These are phyloP conservation scores for Wickerhamiella qilinensis DNA, from an alignment of 805 yeast species.

Conservation along the genomic window DNA sequence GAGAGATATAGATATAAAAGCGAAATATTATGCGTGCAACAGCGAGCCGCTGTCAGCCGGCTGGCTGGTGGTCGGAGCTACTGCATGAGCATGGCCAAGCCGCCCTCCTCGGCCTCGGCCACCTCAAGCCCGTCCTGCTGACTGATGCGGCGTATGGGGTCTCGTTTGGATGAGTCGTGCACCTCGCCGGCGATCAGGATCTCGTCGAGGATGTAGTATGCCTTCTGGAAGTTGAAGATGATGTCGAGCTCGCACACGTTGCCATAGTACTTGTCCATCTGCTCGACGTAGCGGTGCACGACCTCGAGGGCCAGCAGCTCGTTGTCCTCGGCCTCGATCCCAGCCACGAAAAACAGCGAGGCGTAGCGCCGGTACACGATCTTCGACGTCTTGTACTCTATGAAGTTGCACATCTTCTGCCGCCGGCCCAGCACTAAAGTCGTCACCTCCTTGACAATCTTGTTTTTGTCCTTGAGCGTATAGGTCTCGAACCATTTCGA, in stretches of 20 bases:
- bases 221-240: slow-evolving; percentile 87
- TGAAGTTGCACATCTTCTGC: slow-evolving; percentile 88
- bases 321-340: slow-evolving; percentile 69
- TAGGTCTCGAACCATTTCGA: slow-evolving; percentile 85
- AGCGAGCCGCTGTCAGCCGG: no score
- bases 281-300: slow-evolving; percentile 87
- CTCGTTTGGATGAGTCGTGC: slow-evolving; percentile 68
- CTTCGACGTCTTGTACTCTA: slow-evolving; percentile 73
- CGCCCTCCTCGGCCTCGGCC: slow-evolving; percentile 44
- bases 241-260: slow-evolving; percentile 95
- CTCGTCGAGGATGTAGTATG: slow-evolving; percentile 85
- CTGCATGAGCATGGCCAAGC: no score
- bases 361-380: slow-evolving; percentile 88
- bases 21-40: no score
- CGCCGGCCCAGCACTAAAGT: slow-evolving; percentile 72
- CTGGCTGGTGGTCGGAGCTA: no score
- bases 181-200: slow-evolving; percentile 75
- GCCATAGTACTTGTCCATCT: slow-evolving; percentile 90
- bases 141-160: slow-evolving; percentile 56
- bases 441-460: slow-evolving; percentile 70
- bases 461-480: slow-evolving; percentile 71
- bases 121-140: slow-evolving; percentile 80
- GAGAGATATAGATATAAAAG: no score
- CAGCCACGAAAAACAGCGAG: slow-evolving; percentile 76
- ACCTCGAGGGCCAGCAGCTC: slow-evolving; percentile 74